Evolutionary conservation across 352 stramenopile species (phyloP).

Genomic region (Pythium phragmitis): DNA sequence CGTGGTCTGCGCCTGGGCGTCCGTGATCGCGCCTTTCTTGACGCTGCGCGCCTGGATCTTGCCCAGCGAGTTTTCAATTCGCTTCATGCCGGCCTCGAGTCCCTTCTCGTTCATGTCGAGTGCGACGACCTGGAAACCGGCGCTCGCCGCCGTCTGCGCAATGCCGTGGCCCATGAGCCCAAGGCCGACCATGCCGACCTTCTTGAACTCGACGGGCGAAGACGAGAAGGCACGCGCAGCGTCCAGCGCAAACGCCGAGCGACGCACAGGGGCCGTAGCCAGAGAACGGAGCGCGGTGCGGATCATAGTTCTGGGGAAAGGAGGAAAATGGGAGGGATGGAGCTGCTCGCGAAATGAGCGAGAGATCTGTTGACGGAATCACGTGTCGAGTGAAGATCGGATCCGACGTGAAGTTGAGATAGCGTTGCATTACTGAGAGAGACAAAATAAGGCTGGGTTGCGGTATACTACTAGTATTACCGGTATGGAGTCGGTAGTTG

Average conservation of each 20-base stretch:
- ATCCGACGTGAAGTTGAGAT: slow-evolving; percentile 23
- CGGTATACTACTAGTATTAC: slow-evolving; percentile 9
- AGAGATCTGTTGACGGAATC: slow-evolving; percentile 9
- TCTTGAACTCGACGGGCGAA: slow-evolving; percentile 55
- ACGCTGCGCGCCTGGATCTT: slow-evolving; percentile 88
- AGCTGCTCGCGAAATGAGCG: background rate
- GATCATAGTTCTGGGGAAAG: background rate
- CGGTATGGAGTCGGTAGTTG: slow-evolving; percentile 19
- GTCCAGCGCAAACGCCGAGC: slow-evolving; percentile 10
- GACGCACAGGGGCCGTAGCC: slow-evolving; percentile 6
- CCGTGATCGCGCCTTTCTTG: slow-evolving; percentile 87
- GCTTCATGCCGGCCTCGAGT: slow-evolving; percentile 83
- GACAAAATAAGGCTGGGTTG: slow-evolving; percentile 14
- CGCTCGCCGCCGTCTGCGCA: slow-evolving; percentile 89
- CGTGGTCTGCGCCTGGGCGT: slow-evolving; percentile 68
- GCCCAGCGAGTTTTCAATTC: slow-evolving; percentile 90
- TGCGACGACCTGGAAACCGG: slow-evolving; percentile 84
- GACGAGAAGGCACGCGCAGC: slow-evolving; percentile 24
- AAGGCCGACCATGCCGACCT: slow-evolving; percentile 94
- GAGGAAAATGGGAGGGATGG: background rate
- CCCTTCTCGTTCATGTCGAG: slow-evolving; percentile 73
- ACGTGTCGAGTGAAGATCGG: slow-evolving; percentile 18
- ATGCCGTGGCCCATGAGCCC: slow-evolving; percentile 98
- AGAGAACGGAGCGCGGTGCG: slow-evolving; percentile 16
- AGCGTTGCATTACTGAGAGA: slow-evolving; percentile 3